Conservation (phyloP, 768 basidiomycete species). For the Boletus rubroflammeus region DNA sequence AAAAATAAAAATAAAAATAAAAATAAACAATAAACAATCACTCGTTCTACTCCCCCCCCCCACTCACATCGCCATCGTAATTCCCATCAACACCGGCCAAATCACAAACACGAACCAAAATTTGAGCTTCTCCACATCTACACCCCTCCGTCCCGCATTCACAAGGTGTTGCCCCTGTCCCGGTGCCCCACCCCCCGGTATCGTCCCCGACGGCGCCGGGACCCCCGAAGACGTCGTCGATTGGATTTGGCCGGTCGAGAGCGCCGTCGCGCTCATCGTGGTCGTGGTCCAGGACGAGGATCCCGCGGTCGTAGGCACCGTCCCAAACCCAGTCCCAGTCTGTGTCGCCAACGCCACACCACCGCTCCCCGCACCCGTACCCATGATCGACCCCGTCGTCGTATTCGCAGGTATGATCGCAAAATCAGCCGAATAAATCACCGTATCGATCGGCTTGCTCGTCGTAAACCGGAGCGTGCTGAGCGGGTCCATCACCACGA, state of each 20-base stretch:
- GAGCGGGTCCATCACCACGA: not conserved
- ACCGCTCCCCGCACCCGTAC: not conserved
- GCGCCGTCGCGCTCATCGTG: not conserved
- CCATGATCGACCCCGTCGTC: not conserved
- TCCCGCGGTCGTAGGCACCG: not conserved
- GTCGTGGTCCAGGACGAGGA: conserved; percentile 6
- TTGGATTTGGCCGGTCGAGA: not conserved
- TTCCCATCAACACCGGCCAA: conserved; percentile 55
- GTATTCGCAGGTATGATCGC: conserved; percentile 31
- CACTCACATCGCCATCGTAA: conserved; percentile 49
- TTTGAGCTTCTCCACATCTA: conserved; percentile 37
- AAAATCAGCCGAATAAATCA: conserved; percentile 53
- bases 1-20: not conserved
- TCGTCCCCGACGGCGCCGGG: conserved; percentile 11
- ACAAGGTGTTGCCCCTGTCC: conserved; percentile 7
- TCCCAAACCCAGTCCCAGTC: conserved; percentile 4
- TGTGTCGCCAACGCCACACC: conserved; percentile 4
- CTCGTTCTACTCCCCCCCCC: too few relatives aligned
- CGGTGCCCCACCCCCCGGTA: not conserved
- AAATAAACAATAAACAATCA: not conserved
- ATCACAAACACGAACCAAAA: conserved; percentile 49
- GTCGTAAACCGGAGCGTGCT: conserved; percentile 35
- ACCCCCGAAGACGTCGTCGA: conserved; percentile 2
- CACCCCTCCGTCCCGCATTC: conserved; percentile 19
- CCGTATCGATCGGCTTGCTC: conserved; percentile 19